Evolutionary conservation across 2,329 filamentous ascomycete genomes (phyloP), one percentile per base, ranked within the genome.

Genomic region (Cordyceps farinosa): DNA sequence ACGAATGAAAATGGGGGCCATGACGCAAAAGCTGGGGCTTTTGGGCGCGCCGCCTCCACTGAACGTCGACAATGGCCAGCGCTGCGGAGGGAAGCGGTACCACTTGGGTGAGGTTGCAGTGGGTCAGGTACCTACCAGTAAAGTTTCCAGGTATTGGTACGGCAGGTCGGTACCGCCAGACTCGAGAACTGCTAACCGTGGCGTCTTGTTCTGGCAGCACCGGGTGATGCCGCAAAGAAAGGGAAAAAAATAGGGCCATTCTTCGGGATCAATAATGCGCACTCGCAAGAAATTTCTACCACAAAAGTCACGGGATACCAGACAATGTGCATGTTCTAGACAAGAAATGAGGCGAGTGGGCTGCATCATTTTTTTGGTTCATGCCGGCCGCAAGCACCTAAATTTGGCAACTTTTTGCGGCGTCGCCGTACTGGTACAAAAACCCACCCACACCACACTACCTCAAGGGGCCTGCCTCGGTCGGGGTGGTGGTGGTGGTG

Each of bases 1-100:
- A 55, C 54, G 54, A 56, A 56, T 56, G 29, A 56, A 29, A 27
- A 45, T 6, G n/a, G 54, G 40, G 30, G n/a, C 22, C 11, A 48
- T 57, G 55, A 57, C 55, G 55, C 55, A 57, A 47, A 57, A 57
- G 55, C 32, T 36, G 55, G 55, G 55, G 55, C 42, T 38, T 17
- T 38, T 30, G 30, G 5, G 53, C 27, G 11, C 22, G 15, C 27
- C 9, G 42, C n/a, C 42, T 48, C 55, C 55, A 57, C 55, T 47
- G 7, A 32, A 22, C 22, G 50, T 17, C 30, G 17, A 34, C 50
- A n/a, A 48, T 48, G n/a, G 45, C 22, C 45, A 48, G 45, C 38
- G 38, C 5, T 13, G 38, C 22, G 22, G 22, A 22, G 22, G 22
- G 22, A 22, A 22, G 22, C 1, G 22, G 22, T 22, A 22, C 22